Evolutionary conservation across 495 filamentous ascomycete species (phyloP).

Genomic region (Penicillium nucicola): DNA sequence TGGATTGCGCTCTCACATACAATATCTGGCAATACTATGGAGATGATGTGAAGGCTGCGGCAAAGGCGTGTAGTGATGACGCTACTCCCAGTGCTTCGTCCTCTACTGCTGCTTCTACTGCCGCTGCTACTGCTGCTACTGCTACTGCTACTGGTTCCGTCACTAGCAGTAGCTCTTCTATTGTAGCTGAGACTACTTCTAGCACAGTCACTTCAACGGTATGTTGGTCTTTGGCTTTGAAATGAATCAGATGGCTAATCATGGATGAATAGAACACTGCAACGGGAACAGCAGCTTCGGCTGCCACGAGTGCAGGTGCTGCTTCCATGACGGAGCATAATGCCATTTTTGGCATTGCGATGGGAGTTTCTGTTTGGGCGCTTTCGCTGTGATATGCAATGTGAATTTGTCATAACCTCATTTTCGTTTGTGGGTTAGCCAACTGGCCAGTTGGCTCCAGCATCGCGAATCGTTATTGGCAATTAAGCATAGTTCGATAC

Average conservation of each 20-base stretch:
- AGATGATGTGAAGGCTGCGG: conserved; percentile 26
- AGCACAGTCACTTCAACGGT: background rate
- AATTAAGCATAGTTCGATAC: conserved; percentile 23
- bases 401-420: background rate
- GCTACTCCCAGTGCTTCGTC: conserved; percentile 31
- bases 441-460: no score
- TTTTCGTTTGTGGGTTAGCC: no score
- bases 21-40: conserved; percentile 51
- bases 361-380: background rate
- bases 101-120: conserved; percentile 8
- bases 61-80: conserved; percentile 32
- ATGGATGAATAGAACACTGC: background rate
- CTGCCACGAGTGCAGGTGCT: background rate
- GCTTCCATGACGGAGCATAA: background rate
- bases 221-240: background rate
- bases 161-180: no score
- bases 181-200: background rate
- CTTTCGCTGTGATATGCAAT: background rate
- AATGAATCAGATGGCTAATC: background rate
- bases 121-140: conserved; percentile 7
- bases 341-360: background rate
- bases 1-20: conserved; percentile 44
- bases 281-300: background rate
- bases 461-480: background rate
- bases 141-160: background rate